A percentile compares a stretch with the other conserved stretches of the same genome.
phyloP scores from a whole-genome alignment of 441 rosid species.

The Rhodomyrtus psidioides region DNA sequence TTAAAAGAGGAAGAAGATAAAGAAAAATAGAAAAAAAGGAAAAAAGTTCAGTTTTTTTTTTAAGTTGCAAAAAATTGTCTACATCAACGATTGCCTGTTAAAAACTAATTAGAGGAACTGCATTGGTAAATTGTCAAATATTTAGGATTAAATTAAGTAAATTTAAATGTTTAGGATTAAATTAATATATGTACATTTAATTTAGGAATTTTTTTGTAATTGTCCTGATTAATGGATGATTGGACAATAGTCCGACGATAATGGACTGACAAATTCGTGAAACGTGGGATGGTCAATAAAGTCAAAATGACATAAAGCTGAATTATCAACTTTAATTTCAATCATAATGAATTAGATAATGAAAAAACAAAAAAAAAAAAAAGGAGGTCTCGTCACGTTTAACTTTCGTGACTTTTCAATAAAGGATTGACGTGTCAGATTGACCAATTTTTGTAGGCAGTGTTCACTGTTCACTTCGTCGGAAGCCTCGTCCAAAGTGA shows the following conservation, averaged over 20 bases:
- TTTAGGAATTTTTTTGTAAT: no score
- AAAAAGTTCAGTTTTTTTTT: background rate
- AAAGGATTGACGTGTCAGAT: background rate
- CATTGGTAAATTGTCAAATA: fast-evolving
- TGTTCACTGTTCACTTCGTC: no score
- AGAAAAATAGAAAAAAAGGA: background rate
- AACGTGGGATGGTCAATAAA: background rate
- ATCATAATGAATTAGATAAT: background rate
- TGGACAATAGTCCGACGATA: background rate
- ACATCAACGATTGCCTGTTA: fast-evolving
- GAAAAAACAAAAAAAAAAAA: background rate
- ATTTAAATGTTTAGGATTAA: background rate
- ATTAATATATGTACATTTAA: no score
- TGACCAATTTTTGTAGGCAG: no score
- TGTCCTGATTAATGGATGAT: background rate
- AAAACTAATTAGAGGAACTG: fast-evolving
- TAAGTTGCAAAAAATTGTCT: fast-evolving
- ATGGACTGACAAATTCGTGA: background rate
- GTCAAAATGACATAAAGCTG: background rate
- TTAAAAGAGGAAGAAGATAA: background rate
- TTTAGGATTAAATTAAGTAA: background rate
- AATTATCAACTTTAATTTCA: background rate
- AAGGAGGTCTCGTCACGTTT: background rate
- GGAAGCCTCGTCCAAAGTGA: no score
- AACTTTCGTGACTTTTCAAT: background rate